Evolutionary conservation across 1,284 basidiomycete species (phyloP).

Genomic region (Apiotrichum porosum): DNA sequence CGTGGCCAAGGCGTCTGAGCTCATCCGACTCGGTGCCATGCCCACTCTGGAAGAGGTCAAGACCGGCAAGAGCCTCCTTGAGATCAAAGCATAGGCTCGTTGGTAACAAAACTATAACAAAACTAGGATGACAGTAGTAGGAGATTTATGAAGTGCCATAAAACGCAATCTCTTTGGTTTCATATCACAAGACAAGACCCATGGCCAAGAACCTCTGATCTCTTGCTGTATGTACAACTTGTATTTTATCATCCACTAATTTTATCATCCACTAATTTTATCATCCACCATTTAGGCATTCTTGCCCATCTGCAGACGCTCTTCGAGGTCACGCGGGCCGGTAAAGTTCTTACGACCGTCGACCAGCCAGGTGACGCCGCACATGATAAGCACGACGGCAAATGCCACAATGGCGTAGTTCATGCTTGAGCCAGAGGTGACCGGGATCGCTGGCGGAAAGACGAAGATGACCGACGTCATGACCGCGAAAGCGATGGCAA

Average conservation of each 20-base stretch:
- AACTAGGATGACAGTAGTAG: too few relatives aligned
- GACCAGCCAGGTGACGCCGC: conserved; percentile 41
- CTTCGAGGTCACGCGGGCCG: conserved; percentile 46
- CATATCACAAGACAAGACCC: too few relatives aligned
- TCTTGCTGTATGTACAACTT: too few relatives aligned
- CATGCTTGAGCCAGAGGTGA: conserved; percentile 45
- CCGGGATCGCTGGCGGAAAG: conserved; percentile 51
- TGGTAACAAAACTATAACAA: not conserved
- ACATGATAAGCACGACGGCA: conserved; percentile 36
- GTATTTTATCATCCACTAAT: too few relatives aligned
- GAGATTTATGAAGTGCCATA: too few relatives aligned
- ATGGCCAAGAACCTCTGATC: too few relatives aligned
- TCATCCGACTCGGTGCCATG: conserved; percentile 75
- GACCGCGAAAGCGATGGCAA: conserved; percentile 46
- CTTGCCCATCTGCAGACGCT: too few relatives aligned
- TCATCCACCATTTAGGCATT: too few relatives aligned
- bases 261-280: too few relatives aligned
- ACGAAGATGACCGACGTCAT: conserved; percentile 53
- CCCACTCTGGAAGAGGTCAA: conserved; percentile 70
- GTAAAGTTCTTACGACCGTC: conserved; percentile 43
- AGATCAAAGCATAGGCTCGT: conserved; percentile 17
- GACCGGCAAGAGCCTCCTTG: conserved; percentile 50
- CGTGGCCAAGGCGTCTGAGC: conserved; percentile 73
- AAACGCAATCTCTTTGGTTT: too few relatives aligned
- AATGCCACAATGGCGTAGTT: conserved; percentile 49